Percentiles rank a stretch among this genome's conserved stretches.
Evolutionary conservation across 108 stramenopile genomes (phyloP).

Genomic region (Cyclotella cryptica): DNA sequence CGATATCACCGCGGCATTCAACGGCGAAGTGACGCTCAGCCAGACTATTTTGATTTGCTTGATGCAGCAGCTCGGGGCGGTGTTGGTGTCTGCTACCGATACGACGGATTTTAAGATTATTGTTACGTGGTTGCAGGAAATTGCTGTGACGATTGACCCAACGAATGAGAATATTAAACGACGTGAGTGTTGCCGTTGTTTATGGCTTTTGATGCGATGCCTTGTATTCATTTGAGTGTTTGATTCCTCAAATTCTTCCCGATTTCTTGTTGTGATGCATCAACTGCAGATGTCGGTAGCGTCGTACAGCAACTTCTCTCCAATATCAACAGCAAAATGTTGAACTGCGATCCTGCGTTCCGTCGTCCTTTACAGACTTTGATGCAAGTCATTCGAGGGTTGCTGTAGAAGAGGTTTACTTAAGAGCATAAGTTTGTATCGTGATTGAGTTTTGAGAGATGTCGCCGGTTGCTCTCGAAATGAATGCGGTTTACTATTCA

Average conservation of each 20-base stretch:
- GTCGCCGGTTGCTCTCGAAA: neutral
- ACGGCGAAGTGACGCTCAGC: constrained; percentile 59
- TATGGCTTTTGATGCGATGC: too few relatives aligned
- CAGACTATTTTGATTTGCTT: constrained; percentile 89
- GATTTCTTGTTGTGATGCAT: neutral
- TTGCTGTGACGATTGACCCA: constrained; percentile 86
- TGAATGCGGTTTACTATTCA: neutral
- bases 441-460: neutral
- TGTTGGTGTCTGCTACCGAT: constrained; percentile 49
- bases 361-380: constrained; percentile 80
- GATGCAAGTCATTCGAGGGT: constrained; percentile 79
- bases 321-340: constrained; percentile 71
- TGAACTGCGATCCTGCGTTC: constrained; percentile 62
- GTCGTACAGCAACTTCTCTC: constrained; percentile 71
- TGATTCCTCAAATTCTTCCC: neutral
- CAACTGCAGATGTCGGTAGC: constrained; percentile 50
- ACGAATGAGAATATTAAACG: constrained; percentile 67
- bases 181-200: constrained; percentile 37
- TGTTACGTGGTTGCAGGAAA: constrained; percentile 89
- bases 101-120: constrained; percentile 62
- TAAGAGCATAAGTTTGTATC: neutral
- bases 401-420: constrained; percentile 33
- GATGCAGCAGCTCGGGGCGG: constrained; percentile 88
- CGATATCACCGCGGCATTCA: constrained; percentile 60
- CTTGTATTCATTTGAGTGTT: neutral